Percentiles rank a stretch among this genome's conserved stretches.
These are phyloP conservation scores for Fraxinus anomala DNA, from an alignment of 257 asterid species.

Conservation along the genomic window DNA sequence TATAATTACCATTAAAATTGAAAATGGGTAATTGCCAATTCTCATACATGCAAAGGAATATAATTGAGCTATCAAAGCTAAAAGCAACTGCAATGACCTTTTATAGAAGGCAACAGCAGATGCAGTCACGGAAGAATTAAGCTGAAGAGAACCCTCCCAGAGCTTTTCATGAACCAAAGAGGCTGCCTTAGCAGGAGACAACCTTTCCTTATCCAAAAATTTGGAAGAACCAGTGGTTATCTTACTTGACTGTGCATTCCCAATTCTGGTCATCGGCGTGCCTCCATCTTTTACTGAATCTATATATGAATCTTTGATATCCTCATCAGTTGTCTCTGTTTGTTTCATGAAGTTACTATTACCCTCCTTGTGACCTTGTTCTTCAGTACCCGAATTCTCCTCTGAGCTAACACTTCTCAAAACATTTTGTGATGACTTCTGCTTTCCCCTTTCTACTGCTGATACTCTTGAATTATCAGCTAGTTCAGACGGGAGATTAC, in stretches of 20 bases:
- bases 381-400: constrained; percentile 19
- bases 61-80: neutral
- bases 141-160: constrained; percentile 43
- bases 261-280: constrained; percentile 1
- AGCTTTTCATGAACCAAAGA: constrained; percentile 30
- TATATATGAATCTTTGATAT: constrained; percentile 5
- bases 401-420: neutral
- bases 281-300: constrained; percentile 3
- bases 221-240: constrained; percentile 10
- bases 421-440: constrained; percentile 8
- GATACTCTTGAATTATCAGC: constrained; percentile 1
- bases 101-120: constrained; percentile 39
- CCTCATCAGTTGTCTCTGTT: constrained; percentile 24
- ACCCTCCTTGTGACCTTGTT: constrained; percentile 11
- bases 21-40: neutral
- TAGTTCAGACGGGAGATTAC: neutral
- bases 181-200: constrained; percentile 11
- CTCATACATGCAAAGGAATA: constrained; percentile 2
- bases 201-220: constrained; percentile 17
- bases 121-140: constrained; percentile 24
- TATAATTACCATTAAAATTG: neutral
- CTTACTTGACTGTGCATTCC: constrained; percentile 11
- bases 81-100: constrained; percentile 29
- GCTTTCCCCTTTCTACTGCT: constrained; percentile 9
- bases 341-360: constrained; percentile 3